Percentiles rank a stretch among this genome's conserved stretches.
Evolutionary conservation across 2,329 filamentous ascomycete genomes (phyloP).

Genomic region (Penicillium sp.): DNA sequence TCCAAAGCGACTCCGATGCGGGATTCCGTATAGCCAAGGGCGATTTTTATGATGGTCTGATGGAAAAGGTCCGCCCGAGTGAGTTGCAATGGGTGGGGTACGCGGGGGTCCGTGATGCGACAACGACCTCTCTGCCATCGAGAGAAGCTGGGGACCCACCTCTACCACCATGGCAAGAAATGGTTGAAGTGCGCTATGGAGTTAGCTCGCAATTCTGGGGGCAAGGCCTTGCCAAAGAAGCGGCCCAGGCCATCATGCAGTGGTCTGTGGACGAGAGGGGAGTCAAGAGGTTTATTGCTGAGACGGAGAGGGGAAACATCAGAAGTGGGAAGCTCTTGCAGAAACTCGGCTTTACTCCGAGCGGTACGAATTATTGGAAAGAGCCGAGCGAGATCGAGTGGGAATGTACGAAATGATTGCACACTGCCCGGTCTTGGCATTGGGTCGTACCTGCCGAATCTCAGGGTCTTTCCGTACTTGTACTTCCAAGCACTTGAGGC

Average conservation of each 20-base stretch:
- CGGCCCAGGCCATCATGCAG: conserved; percentile 22
- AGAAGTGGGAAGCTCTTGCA: conserved; percentile 24
- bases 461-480: not conserved
- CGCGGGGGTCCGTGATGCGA: conserved; percentile 24
- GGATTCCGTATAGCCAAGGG: not conserved
- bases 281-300: conserved; percentile 26
- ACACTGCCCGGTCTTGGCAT: not conserved
- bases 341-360: conserved; percentile 25
- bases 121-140: conserved; percentile 20
- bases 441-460: not conserved
- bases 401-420: conserved; percentile 4
- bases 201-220: conserved; percentile 26
- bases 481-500: no score
- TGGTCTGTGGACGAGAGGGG: conserved; percentile 23
- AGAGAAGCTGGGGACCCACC: conserved; percentile 10
- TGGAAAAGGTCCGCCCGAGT: conserved; percentile 1
- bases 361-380: conserved; percentile 26
- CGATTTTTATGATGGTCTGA: not conserved
- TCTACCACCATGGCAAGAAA: conserved; percentile 25
- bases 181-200: conserved; percentile 31
- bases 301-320: conserved; percentile 27
- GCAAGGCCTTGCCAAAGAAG: conserved; percentile 24
- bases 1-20: not conserved
- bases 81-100: conserved; percentile 22
- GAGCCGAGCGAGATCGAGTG: conserved; percentile 22